Evolutionary conservation across 2,329 filamentous ascomycete species (phyloP), one percentile per base, ranked within the genome.

Genomic region (Fusarium falciforme): DNA sequence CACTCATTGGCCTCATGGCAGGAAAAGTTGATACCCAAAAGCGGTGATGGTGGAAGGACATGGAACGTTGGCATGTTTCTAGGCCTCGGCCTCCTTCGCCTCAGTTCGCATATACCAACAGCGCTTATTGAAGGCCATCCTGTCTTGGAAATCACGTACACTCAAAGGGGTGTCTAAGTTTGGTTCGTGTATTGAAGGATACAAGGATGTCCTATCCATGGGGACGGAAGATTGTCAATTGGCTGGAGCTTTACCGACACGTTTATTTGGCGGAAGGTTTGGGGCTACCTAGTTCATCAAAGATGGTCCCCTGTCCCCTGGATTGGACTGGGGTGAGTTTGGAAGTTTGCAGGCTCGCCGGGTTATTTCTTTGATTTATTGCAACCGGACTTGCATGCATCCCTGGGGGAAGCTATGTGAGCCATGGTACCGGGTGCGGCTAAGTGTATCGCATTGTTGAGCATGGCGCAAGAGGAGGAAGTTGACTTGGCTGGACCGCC

Each of bases 11-110:
- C 69, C 76, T 76, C 64, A 75, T 73, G 76, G 76, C 74, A 78
- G 74, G 71, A 78, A 80, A 77, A 76, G 78, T 80, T 83, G 78
- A 84, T 84, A 84, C 82, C 80, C 77, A 79, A 79, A 79, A 77
- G 64, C 70, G 71, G 72, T 69, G 74, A 76, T 67, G 74, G 64
- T 64, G 73, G 72, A 71, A 76, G 68, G 64, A 77, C 70, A 73
- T 61, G 64, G 71, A 76, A 74, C 68, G 72, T 68, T 54, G 67
- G 66, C 69, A 76, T 69, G 64, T 70, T 59, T 67, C 44, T 61
- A 63, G 61, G 65, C 63, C 60, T 70, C 44, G 63, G 49, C 64
- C 66, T 67, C 60, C 65, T 61, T 55, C 42, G 40, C 55, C 66
- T 62, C 61, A 57, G 55, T 62, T 65, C 52, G 61, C 70, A 69